These are phyloP conservation scores for Jatropha multifida DNA, from an alignment of 441 rosid species.

Conservation along the genomic window DNA sequence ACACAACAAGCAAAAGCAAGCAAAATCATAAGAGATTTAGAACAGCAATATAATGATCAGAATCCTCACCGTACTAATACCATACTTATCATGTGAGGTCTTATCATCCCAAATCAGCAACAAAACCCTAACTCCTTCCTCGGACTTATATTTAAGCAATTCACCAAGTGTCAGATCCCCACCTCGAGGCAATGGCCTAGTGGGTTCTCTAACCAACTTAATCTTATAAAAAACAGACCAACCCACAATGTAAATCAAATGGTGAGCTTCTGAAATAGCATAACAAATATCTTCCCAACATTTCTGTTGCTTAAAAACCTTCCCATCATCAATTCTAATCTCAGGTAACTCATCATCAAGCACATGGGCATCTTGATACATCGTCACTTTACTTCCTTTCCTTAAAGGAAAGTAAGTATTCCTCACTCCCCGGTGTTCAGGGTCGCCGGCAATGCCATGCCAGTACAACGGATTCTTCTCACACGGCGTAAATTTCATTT, in stretches of 20 bases:
- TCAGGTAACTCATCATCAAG: conserved; percentile 46
- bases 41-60: not conserved
- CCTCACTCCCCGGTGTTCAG: conserved; percentile 55
- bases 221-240: conserved; percentile 87
- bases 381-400: conserved; percentile 59
- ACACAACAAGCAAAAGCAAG: not conserved
- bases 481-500: conserved; percentile 60
- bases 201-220: conserved; percentile 71
- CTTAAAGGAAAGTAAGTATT: conserved; percentile 76
- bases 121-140: conserved; percentile 91
- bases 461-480: conserved; percentile 54
- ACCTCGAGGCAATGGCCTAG: conserved; percentile 65
- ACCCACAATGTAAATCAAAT: conserved; percentile 77
- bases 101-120: conserved; percentile 88
- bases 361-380: conserved; percentile 89
- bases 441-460: conserved; percentile 68
- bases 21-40: not conserved
- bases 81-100: conserved; percentile 72
- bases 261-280: conserved; percentile 86
- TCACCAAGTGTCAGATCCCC: conserved; percentile 88
- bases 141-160: conserved; percentile 83
- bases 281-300: conserved; percentile 94
- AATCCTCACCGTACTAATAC: conserved; percentile 56
- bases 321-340: conserved; percentile 49
- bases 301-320: conserved; percentile 43